Conservation (phyloP, 2,329 filamentous ascomycete genomes). For the Aureobasidium sp. region DNA sequence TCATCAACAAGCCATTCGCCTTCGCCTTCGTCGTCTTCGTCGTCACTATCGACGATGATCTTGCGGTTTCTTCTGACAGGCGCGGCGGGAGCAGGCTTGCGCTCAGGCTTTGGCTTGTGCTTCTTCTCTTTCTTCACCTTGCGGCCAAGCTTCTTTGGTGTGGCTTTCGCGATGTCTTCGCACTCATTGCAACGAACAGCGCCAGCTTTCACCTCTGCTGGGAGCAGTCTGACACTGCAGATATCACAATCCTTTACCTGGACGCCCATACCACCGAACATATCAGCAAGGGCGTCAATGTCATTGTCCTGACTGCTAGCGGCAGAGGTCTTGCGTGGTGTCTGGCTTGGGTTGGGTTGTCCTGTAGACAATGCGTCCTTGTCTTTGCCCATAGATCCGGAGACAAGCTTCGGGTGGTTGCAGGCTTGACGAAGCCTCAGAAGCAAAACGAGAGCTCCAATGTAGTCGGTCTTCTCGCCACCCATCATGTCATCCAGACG, state of each 20-base stretch:
- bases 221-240: constrained; percentile 63
- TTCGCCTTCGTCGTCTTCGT: constrained; percentile 56
- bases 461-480: constrained; percentile 74
- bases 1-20: constrained; percentile 76
- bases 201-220: constrained; percentile 47
- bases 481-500: constrained; percentile 82
- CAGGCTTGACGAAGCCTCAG: constrained; percentile 86
- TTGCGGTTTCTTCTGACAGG: constrained; percentile 43
- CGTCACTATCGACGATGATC: constrained; percentile 57
- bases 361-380: constrained; percentile 70
- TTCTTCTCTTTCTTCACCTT: constrained; percentile 24
- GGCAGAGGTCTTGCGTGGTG: constrained; percentile 30
- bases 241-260: constrained; percentile 73
- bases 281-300: constrained; percentile 74
- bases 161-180: constrained; percentile 39
- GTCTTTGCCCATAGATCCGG: constrained; percentile 77
- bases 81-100: constrained; percentile 29
- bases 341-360: constrained; percentile 36
- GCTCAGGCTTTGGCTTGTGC: constrained; percentile 24
- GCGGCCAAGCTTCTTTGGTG: constrained; percentile 22
- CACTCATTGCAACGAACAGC: constrained; percentile 65
- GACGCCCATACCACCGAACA: constrained; percentile 79
- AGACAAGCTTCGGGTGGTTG: constrained; percentile 85
- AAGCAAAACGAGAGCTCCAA: constrained; percentile 87
- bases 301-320: constrained; percentile 53